These are phyloP conservation scores for Geotrichum klebahnii DNA, from an alignment of 1,139 yeast genomes.

Conservation along the genomic window DNA sequence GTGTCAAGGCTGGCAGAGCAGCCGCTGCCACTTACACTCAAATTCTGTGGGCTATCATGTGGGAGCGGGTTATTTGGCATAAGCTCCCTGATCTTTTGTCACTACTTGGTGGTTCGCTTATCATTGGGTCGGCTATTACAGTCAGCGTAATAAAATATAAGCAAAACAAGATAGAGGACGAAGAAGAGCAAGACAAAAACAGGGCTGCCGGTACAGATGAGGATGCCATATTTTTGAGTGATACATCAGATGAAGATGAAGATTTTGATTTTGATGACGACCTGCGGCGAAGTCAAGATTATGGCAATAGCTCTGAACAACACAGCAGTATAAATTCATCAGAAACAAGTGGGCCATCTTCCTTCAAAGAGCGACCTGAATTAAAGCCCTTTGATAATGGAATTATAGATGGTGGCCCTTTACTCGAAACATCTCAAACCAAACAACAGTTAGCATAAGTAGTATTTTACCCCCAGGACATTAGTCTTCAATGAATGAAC, in stretches of 20 bases:
- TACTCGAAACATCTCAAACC: constrained; percentile 5
- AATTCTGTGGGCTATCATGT: constrained; percentile 71
- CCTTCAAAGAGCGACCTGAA: background rate
- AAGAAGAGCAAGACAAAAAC: background rate
- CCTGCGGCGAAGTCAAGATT: no score
- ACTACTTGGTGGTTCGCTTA: constrained; percentile 62
- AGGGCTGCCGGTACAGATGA: background rate
- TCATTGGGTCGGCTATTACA: constrained; percentile 60
- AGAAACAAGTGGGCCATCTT: no score
- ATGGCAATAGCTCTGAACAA: background rate
- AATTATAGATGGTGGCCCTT: constrained; percentile 19
- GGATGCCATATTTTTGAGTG: background rate
- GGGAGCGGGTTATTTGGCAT: constrained; percentile 70
- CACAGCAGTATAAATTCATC: no score
- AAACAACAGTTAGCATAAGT: background rate
- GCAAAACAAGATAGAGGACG: constrained; percentile 14
- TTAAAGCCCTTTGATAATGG: constrained; percentile 20
- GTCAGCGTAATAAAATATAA: constrained; percentile 35
- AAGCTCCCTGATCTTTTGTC: constrained; percentile 70
- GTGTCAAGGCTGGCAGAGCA: constrained; percentile 76
- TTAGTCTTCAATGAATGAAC: background rate
- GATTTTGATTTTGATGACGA: constrained; percentile 1
- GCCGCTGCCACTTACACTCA: constrained; percentile 71
- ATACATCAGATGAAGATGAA: constrained; percentile 1
- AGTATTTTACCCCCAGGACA: background rate